phyloP scores from a whole-genome alignment of 202 grass and related monocot genomes.

The Cymbopogon flexuosus region DNA sequence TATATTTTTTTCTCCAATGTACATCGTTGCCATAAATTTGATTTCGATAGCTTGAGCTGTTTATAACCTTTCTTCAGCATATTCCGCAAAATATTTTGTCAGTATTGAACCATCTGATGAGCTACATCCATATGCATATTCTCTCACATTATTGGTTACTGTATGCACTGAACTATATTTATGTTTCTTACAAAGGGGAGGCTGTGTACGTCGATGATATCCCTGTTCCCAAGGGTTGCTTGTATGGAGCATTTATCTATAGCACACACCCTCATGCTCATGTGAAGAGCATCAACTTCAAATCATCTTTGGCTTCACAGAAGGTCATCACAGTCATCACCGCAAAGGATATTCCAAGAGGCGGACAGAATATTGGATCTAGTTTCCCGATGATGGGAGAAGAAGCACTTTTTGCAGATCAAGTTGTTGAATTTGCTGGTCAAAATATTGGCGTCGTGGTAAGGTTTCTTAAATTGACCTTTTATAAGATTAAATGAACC shows the following conservation, averaged over 20 bases:
- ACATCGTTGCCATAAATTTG: no score
- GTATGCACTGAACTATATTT: background rate
- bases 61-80: no score
- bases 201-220: slow-evolving; percentile 81
- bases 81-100: no score
- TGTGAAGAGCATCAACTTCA: slow-evolving; percentile 60
- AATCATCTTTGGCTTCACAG: slow-evolving; percentile 50
- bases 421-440: slow-evolving; percentile 57
- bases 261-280: slow-evolving; percentile 60
- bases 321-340: slow-evolving; percentile 60
- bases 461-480: slow-evolving; percentile 4
- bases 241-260: slow-evolving; percentile 75
- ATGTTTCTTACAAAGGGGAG: slow-evolving; percentile 49
- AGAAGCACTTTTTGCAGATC: slow-evolving; percentile 52
- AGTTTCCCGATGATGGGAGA: slow-evolving; percentile 24
- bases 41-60: no score
- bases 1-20: no score
- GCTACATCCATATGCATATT: background rate
- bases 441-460: slow-evolving; percentile 80
- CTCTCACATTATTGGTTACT: background rate
- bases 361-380: slow-evolving; percentile 59
- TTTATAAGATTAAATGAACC: background rate
- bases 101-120: background rate
- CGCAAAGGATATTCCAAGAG: slow-evolving; percentile 52
- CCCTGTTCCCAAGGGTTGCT: slow-evolving; percentile 61